Evolutionary conservation across 2,329 filamentous ascomycete species (phyloP), one percentile per base, ranked within the genome.

Genomic region (Fusarium chuoi): DNA sequence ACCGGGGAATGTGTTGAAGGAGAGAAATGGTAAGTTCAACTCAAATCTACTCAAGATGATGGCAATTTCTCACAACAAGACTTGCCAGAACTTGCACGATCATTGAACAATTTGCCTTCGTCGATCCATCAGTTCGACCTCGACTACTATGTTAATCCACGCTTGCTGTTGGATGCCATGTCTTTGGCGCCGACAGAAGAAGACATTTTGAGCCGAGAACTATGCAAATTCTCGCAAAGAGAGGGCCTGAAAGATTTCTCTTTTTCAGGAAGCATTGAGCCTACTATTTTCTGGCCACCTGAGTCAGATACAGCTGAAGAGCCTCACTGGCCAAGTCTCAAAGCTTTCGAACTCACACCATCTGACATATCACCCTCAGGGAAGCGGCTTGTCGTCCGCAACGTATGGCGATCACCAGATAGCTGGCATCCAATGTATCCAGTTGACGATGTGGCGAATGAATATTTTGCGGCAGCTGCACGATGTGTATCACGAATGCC

Each of bases 241-340:
- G 17, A 36, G 3, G 67, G 65, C 6, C 28, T 69, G 9, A 44
- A 58, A 18, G 28, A 39, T 7, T 52, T 69, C 7, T 17, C 15
- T 2, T 63, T 63, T 6, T 1, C 14, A 4, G 65, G 64, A 2
- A 57, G 45, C 10, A 26, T 52, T 0, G 57, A 69, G 10, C 24
- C 65, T 2, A 69, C 65, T 6, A 54, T 69, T 5, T 30, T 64
- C 33, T 69, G 66, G 66, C 66, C 65, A 22, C 6, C 49, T 6
- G 22, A 51, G 20, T 62, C 66, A 11, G 33, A 33, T 2, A 36
- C 26, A 33, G 12, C 33, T 13, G 24, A 55, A 4, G 17, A n/a
- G 15, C 63, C 28, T 22, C 35, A 52, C 4, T 69, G 65, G 66
- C 66, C 57, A 12, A 68, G 26, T 7, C 65, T 68, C 22, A 56